Evolutionary conservation across 768 basidiomycete genomes (phyloP), one percentile per base, ranked within the genome.

Genomic region (Austroboletus eburneus): DNA sequence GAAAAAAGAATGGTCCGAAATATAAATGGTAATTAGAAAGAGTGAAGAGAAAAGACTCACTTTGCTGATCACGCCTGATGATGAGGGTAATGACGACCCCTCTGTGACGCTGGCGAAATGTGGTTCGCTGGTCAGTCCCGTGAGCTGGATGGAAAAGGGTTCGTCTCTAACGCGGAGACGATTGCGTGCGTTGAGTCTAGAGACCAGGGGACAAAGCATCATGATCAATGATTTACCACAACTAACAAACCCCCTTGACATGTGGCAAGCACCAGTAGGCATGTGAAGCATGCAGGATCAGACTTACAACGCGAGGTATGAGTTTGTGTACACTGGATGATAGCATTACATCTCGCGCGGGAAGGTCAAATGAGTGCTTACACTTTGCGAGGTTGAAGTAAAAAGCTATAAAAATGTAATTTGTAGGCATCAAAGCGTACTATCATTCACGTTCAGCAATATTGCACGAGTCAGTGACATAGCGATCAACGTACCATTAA

Each of bases 321-420:
- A 76, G 51, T 80, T 80, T 13, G 76, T 65, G 52, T 80, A 81
- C 21, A 81, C 77, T 81, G 35, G 6, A 23, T 1, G 34, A 36
- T 6, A 20, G 3, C 18, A 4, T 34, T 12, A 27, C 16, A 17
- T 24, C 13, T 7, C 32, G 16, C 14, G n/a, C 13, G 5, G 5
- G n/a, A 6, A 13, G 14, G 7, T 13, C 25, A 6, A 37, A 0
- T 32, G 9, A 32, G 9, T n/a, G 51, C 78, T 52, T 39, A 79
- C 79, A 52, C 61, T 81, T 80, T 61, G 76, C 75, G 27, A 80
- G 61, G 16, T 73, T 64, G 27, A 81, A 68, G 51, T 79, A 78
- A 53, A 78, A 74, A 2, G 63, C 76, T 71, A 80, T 56, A 65
- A 77, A 79, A 45, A 81, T 66, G 56, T 77, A 74, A 47, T 78